Percentiles rank a stretch among this genome's conserved stretches.
Evolutionary conservation across 176 grass and related monocot species (phyloP).

Genomic region (Musa schizocarpa): DNA sequence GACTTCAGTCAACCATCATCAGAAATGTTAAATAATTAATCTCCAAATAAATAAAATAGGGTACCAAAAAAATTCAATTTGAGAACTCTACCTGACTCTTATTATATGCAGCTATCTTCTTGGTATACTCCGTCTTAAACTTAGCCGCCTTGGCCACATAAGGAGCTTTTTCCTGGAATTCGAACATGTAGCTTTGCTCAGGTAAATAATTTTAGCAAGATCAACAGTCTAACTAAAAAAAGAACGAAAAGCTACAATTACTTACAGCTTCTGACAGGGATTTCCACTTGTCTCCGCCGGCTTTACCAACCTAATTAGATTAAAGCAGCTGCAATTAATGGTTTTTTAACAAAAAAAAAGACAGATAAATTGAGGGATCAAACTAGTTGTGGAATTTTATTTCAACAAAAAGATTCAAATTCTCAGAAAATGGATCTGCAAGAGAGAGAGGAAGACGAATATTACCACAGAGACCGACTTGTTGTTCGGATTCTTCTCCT

Average conservation of each 20-base stretch:
- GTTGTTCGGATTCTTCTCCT: conserved; percentile 20
- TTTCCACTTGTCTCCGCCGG: conserved; percentile 94
- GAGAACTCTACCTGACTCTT: conserved; percentile 25
- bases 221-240: not conserved
- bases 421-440: not conserved
- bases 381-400: no score
- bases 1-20: not conserved
- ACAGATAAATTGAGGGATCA: not conserved
- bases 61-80: no score
- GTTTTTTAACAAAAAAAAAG: not conserved
- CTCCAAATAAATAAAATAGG: not conserved
- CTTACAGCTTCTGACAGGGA: conserved; percentile 58
- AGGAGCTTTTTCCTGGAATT: conserved; percentile 65
- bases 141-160: conserved; percentile 74
- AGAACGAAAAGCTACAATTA: not conserved
- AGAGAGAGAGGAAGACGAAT: not conserved
- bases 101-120: conserved; percentile 63
- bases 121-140: conserved; percentile 73
- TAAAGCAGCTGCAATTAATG: not conserved
- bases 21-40: not conserved
- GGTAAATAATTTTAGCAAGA: not conserved
- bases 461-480: conserved; percentile 21
- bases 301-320: conserved; percentile 66
- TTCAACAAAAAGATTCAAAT: not conserved
- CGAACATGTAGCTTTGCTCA: not conserved